Evolutionary conservation across 2,329 filamentous ascomycete genomes (phyloP).

Genomic region (Calycina herbarum): DNA sequence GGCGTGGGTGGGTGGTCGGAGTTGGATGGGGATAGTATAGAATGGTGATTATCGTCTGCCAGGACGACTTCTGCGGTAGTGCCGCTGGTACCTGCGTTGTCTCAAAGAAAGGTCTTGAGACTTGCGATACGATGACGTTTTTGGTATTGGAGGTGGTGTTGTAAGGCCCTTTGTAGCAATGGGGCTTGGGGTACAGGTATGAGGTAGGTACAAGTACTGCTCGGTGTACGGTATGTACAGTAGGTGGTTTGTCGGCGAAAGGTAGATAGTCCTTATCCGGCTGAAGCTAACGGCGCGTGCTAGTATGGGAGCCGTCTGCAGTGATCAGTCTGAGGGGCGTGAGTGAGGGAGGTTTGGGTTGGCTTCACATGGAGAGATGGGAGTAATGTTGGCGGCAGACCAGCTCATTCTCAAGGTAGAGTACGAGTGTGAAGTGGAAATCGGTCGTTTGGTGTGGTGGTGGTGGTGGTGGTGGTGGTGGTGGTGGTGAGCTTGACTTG

Average conservation of each 20-base stretch:
- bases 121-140: neutral
- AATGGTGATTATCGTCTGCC: slow-evolving; percentile 66
- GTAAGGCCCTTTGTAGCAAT: slow-evolving; percentile 1
- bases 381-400: no score
- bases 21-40: slow-evolving; percentile 59
- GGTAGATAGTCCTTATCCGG: slow-evolving; percentile 6
- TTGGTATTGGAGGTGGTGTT: neutral
- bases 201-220: neutral
- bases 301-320: neutral
- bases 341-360: neutral
- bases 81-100: slow-evolving; percentile 39
- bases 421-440: no score
- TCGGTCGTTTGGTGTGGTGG: no score
- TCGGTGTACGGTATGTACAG: neutral
- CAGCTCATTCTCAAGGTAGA: no score
- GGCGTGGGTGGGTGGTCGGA: slow-evolving; percentile 66
- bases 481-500: no score
- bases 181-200: neutral
- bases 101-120: slow-evolving; percentile 13
- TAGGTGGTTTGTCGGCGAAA: neutral
- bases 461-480: no score
- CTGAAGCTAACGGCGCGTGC: slow-evolving; percentile 2
- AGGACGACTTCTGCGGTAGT: slow-evolving; percentile 63
- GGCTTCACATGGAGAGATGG: neutral
- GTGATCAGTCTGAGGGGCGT: neutral